These are phyloP conservation scores for Umbelopsis sp. DNA, from an alignment of 192 early-diverging fungal species.

Conservation along the genomic window DNA sequence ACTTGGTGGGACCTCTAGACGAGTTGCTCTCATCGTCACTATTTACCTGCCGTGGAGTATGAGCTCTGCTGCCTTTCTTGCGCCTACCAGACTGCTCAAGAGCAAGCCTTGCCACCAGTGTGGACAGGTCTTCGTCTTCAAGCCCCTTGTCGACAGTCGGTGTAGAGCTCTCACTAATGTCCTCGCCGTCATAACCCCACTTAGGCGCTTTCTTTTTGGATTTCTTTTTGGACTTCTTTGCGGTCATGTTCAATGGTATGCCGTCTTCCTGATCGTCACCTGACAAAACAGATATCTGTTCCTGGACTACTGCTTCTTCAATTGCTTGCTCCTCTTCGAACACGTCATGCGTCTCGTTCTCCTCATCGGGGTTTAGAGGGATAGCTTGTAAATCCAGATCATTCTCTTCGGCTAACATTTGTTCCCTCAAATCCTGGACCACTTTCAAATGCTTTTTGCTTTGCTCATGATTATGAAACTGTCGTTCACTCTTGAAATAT, in stretches of 20 bases:
- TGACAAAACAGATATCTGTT: background rate
- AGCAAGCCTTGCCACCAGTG: constrained; percentile 24
- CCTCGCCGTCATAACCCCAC: constrained; percentile 44
- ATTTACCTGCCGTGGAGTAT: constrained; percentile 13
- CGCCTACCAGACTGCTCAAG: constrained; percentile 17
- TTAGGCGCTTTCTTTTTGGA: constrained; percentile 50
- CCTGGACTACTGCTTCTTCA: background rate
- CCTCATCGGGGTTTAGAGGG: background rate
- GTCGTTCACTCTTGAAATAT: constrained; percentile 76
- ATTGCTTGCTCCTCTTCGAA: background rate
- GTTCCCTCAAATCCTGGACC: constrained; percentile 70
- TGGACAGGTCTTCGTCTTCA: constrained; percentile 26
- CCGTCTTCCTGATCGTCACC: constrained; percentile 25
- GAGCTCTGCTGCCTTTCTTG: constrained; percentile 52
- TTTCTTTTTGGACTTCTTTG: constrained; percentile 60
- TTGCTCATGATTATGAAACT: constrained; percentile 84
- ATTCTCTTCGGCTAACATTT: constrained; percentile 76
- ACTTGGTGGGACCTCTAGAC: background rate
- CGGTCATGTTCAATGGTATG: constrained; percentile 28
- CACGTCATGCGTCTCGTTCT: background rate
- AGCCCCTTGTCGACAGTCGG: constrained; percentile 24
- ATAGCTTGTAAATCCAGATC: constrained; percentile 23
- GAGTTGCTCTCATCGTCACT: constrained; percentile 4
- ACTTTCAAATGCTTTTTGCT: constrained; percentile 87
- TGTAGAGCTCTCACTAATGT: constrained; percentile 16